Base-by-base conservation (phyloP, 352 stramenopile genomes). In the Phytophthora foliorum region DNA sequence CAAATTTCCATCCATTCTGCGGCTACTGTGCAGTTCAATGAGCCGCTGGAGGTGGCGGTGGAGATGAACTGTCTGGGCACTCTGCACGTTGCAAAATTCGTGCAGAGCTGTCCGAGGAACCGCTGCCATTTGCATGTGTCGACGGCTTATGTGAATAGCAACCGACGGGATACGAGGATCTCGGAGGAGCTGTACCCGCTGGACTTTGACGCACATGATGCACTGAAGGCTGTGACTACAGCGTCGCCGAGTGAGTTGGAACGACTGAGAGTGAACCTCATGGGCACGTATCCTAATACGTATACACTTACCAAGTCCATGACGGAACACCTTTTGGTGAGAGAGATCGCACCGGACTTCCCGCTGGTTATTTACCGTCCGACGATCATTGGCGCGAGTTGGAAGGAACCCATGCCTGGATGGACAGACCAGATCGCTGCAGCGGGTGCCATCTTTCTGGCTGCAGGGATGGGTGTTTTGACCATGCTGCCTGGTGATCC, bases 231-330 rank as follows among this genome's bases (percentile, higher is more conserved):
- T 4, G 80, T 95, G 11, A 76, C 76, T 0, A 81, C 64, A 1
- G 81, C 82, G 6, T 86, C 83, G 16, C 60, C 85, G 1, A 81
- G 59, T 25, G 81, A 94, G 38, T 59, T 92, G 29, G 86, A 91
- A 50, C 74, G 82, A 7, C 60, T 97, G 27, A 74, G 79, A 32
- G 78, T 92, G 16, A 91, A 95, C 49, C 71, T 96, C 29, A 94
- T 96, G 63, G 88, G 90, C 25, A 93, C 88, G 24, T 97, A 95
- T 75, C 88, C 89, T 7, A 97, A 97, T 72, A 97, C 90, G 44
- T 97, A 96, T 72, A 89, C 87, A 21, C 81, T 97, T 0, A 97
- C 89, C 66, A 96, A 97, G 72, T 93, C 87, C 16, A 95, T 96
- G 82, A 87, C 88, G 41, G 90, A 97, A 73, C 82, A 93, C 34